A percentile compares a stretch with the other conserved stretches of the same genome.
Evolutionary conservation across 2,329 filamentous ascomycete species (phyloP).

Genomic region (Endocalyx cinctus): DNA sequence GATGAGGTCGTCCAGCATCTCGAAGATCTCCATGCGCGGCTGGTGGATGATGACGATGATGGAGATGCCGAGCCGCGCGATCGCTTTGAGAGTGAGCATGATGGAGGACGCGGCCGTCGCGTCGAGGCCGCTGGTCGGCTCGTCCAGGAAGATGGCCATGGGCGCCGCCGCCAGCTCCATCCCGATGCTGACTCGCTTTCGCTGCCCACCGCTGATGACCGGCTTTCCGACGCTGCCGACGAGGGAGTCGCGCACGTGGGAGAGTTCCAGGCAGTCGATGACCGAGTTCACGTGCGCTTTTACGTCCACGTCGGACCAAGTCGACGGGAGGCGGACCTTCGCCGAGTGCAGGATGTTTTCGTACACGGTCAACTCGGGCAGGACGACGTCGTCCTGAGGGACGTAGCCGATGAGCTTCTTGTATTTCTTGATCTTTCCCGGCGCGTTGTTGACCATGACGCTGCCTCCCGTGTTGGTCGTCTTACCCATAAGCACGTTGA

Average conservation of each 20-base stretch:
- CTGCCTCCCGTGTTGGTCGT: conserved; percentile 43
- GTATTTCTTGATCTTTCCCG: conserved; percentile 44
- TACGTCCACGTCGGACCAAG: conserved; percentile 46
- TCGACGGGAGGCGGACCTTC: conserved; percentile 46
- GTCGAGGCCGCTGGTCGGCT: conserved; percentile 51
- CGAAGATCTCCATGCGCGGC: conserved; percentile 54
- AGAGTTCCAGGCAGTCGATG: conserved; percentile 49
- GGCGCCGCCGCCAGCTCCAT: conserved; percentile 55
- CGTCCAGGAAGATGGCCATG: conserved; percentile 50
- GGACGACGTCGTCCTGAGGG: conserved; percentile 56
- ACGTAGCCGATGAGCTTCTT: conserved; percentile 60
- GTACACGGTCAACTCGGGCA: conserved; percentile 55
- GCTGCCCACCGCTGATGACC: conserved; percentile 52
- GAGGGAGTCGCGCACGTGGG: conserved; percentile 45
- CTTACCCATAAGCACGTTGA: conserved; percentile 60
- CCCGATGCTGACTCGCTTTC: conserved; percentile 55
- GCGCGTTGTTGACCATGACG: conserved; percentile 49
- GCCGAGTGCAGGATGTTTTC: conserved; percentile 60
- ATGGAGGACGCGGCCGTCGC: conserved; percentile 52
- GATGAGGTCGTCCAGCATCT: conserved; percentile 51
- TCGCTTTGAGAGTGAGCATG: conserved; percentile 48
- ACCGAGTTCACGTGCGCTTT: conserved; percentile 50
- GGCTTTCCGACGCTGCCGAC: conserved; percentile 49
- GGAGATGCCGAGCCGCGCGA: conserved; percentile 51
- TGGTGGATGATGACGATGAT: conserved; percentile 58